Evolutionary conservation across 1,139 yeast genomes (phyloP).

Genomic region (Spencermartinsiella ligniputridi): DNA sequence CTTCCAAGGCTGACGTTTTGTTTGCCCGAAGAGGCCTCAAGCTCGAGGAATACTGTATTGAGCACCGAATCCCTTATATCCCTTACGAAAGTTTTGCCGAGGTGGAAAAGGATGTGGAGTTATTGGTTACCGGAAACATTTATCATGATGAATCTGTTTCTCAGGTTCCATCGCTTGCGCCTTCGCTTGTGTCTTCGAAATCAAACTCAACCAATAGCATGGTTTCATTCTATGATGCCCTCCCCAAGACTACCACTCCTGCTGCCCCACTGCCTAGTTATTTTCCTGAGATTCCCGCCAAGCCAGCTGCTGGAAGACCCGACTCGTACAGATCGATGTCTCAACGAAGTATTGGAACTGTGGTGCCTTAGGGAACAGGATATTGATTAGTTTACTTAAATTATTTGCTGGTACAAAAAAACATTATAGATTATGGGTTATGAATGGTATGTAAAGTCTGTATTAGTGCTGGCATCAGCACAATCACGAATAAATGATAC

Average conservation of each 20-base stretch:
- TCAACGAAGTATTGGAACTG: slow-evolving; percentile 3
- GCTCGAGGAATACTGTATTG: slow-evolving; percentile 39
- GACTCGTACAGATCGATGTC: not conserved
- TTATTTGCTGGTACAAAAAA: not conserved
- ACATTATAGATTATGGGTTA: not conserved
- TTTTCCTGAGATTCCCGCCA: slow-evolving; percentile 7
- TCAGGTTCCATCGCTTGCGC: slow-evolving; percentile 3
- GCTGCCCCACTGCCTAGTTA: slow-evolving; percentile 8
- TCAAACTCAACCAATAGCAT: slow-evolving; percentile 1
- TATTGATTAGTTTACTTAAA: too few relatives aligned
- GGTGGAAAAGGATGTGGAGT: slow-evolving; percentile 35
- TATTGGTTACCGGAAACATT: slow-evolving; percentile 30
- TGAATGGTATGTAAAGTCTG: too few relatives aligned
- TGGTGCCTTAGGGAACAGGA: too few relatives aligned
- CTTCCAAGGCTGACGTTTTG: slow-evolving; percentile 41
- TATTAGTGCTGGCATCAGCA: too few relatives aligned
- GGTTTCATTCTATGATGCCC: slow-evolving; percentile 1
- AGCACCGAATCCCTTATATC: slow-evolving; percentile 39
- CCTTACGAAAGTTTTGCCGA: slow-evolving; percentile 41
- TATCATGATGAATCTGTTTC: slow-evolving; percentile 26
- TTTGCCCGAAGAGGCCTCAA: slow-evolving; percentile 42
- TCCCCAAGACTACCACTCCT: slow-evolving; percentile 14
- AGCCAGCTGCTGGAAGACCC: not conserved
- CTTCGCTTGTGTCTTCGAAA: slow-evolving; percentile 1
- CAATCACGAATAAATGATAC: too few relatives aligned